A percentile compares a stretch with the other conserved stretches of the same genome.
Conservation (phyloP, 1,284 basidiomycete species). For the Sporisorium iseilematis-ciliati region DNA sequence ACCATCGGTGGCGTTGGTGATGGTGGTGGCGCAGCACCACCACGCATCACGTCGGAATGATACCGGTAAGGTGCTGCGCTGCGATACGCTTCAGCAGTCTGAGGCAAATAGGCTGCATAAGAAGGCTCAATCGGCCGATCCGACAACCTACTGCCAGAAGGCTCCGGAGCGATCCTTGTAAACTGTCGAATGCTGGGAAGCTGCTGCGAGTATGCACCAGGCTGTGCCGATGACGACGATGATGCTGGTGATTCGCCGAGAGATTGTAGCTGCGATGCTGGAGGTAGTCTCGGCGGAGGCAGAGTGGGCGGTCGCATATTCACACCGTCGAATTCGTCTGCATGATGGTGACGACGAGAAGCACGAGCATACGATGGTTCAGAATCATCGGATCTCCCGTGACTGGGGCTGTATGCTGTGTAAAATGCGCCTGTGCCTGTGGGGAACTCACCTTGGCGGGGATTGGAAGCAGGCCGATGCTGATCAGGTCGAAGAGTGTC, state of each 20-base stretch:
- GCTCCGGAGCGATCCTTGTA: constrained; percentile 6
- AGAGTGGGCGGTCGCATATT: constrained; percentile 27
- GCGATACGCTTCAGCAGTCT: background rate
- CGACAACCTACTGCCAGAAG: background rate
- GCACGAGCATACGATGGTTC: background rate
- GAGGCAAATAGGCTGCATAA: background rate
- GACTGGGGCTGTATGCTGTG: background rate
- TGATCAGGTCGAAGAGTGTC: background rate
- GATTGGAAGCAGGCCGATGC: constrained; percentile 6
- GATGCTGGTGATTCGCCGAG: constrained; percentile 4
- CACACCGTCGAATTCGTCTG: constrained; percentile 1
- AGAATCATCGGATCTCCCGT: constrained; percentile 7
- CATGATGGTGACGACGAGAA: background rate
- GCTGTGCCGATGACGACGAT: background rate
- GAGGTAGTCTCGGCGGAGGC: background rate
- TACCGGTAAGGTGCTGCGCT: background rate
- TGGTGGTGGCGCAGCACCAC: background rate
- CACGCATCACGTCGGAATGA: background rate
- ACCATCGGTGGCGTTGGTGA: no score
- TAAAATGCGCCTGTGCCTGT: no score
- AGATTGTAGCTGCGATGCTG: background rate
- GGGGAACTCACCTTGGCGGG: constrained; percentile 10
- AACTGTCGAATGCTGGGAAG: constrained; percentile 7
- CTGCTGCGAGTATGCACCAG: constrained; percentile 1
- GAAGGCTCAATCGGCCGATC: constrained; percentile 1